phyloP scores from a whole-genome alignment of 2,329 filamentous ascomycete genomes.

The Pseudonectria buxi region DNA sequence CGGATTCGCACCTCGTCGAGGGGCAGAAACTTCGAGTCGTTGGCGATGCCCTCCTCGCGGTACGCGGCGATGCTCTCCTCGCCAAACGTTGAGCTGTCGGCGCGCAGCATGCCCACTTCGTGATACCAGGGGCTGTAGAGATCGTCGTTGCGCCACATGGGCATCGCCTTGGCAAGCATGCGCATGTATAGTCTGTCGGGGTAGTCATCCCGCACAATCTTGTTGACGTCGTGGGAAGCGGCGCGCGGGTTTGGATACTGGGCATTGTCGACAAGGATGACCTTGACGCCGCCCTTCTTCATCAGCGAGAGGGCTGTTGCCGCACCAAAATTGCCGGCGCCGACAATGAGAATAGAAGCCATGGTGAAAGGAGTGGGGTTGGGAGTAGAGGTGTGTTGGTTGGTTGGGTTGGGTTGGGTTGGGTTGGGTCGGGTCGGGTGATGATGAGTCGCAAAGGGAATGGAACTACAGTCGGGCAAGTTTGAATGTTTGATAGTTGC shows the following conservation, averaged over 20 bases:
- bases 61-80: slow-evolving; percentile 35
- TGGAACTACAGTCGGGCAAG: no score
- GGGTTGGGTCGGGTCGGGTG: no score
- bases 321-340: slow-evolving; percentile 38
- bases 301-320: slow-evolving; percentile 33
- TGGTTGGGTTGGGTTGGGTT: no score
- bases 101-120: slow-evolving; percentile 48
- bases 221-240: slow-evolving; percentile 42
- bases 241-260: slow-evolving; percentile 32
- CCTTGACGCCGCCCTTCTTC: slow-evolving; percentile 20
- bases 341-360: slow-evolving; percentile 31
- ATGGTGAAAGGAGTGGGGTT: slow-evolving; percentile 5
- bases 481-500: no score
- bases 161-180: slow-evolving; percentile 35
- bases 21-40: slow-evolving; percentile 34
- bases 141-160: slow-evolving; percentile 34
- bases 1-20: slow-evolving; percentile 46
- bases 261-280: slow-evolving; percentile 32
- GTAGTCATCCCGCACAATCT: slow-evolving; percentile 38
- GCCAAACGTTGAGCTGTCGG: slow-evolving; percentile 36
- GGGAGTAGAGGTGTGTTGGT: background rate
- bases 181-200: slow-evolving; percentile 33
- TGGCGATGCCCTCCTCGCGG: slow-evolving; percentile 30
- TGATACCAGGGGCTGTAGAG: slow-evolving; percentile 50
- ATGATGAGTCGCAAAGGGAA: no score